Conservation (phyloP, 2,329 filamentous ascomycete genomes). For the Phaeosphaeria sp. region DNA sequence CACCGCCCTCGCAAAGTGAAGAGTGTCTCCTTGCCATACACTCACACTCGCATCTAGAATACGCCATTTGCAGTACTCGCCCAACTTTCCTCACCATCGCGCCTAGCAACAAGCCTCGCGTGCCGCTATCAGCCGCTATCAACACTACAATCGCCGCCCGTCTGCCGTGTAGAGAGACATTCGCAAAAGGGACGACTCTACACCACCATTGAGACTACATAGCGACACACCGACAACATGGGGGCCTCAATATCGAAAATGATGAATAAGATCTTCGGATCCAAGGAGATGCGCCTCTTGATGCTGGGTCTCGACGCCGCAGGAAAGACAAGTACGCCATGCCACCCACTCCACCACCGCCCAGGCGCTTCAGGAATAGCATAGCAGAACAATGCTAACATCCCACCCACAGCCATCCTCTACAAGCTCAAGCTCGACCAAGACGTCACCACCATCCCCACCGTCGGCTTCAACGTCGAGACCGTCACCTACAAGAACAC, state of each 20-base stretch:
- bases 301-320: conserved; percentile 98
- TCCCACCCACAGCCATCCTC: conserved; percentile 70
- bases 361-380: background rate
- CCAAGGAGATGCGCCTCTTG: conserved; percentile 96
- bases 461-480: conserved; percentile 99
- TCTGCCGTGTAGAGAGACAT: background rate
- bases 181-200: background rate
- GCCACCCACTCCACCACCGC: background rate
- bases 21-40: background rate
- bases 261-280: conserved; percentile 99
- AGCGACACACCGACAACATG: conserved; percentile 67
- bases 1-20: background rate
- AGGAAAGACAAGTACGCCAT: conserved; percentile 80
- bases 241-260: conserved; percentile 90
- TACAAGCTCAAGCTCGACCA: conserved; percentile 99
- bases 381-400: conserved; percentile 18
- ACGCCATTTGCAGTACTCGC: background rate
- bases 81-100: conserved; percentile 1
- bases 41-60: background rate
- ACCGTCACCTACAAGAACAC: conserved; percentile 99
- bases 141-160: background rate
- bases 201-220: conserved; percentile 1
- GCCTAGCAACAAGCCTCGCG: conserved; percentile 1
- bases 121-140: conserved; percentile 3
- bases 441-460: conserved; percentile 98